Percentiles rank a stretch among this genome's conserved stretches.
These are phyloP conservation scores for Entelexis paramagnoliae DNA, from an alignment of 1,139 yeast genomes.

Conservation along the genomic window DNA sequence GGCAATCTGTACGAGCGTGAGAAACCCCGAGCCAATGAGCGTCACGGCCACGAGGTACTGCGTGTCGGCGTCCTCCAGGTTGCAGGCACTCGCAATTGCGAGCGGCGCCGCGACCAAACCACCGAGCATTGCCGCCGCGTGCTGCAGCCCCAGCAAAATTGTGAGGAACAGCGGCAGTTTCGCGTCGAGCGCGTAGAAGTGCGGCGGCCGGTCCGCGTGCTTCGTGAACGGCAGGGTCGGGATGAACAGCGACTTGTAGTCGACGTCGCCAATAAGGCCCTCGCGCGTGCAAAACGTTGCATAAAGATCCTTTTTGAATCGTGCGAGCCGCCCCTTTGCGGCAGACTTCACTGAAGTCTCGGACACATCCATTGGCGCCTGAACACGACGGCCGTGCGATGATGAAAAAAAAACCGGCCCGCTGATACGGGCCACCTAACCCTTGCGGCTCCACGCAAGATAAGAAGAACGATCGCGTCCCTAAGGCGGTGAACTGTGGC, in stretches of 20 bases:
- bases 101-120: constrained; percentile 79
- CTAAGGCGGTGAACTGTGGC: too few relatives aligned
- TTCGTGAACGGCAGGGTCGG: constrained; percentile 62
- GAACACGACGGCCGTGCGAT: not conserved
- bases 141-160: constrained; percentile 68
- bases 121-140: constrained; percentile 76
- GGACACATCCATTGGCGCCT: not conserved
- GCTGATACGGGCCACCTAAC: not conserved
- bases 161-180: constrained; percentile 72
- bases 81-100: constrained; percentile 50
- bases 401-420: not conserved
- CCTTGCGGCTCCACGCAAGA: not conserved
- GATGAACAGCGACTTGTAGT: constrained; percentile 61
- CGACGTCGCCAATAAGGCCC: constrained; percentile 27
- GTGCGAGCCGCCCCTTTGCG: not conserved
- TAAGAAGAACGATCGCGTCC: too few relatives aligned
- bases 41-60: constrained; percentile 69
- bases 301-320: not conserved
- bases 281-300: constrained; percentile 6
- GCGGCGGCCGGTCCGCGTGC: constrained; percentile 41
- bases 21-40: constrained; percentile 60
- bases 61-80: constrained; percentile 41
- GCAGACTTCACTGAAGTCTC: not conserved
- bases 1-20: constrained; percentile 66
- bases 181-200: constrained; percentile 67